These are phyloP conservation scores for Penicillium samsonianum DNA, from an alignment of 495 filamentous ascomycete species.

Conservation along the genomic window DNA sequence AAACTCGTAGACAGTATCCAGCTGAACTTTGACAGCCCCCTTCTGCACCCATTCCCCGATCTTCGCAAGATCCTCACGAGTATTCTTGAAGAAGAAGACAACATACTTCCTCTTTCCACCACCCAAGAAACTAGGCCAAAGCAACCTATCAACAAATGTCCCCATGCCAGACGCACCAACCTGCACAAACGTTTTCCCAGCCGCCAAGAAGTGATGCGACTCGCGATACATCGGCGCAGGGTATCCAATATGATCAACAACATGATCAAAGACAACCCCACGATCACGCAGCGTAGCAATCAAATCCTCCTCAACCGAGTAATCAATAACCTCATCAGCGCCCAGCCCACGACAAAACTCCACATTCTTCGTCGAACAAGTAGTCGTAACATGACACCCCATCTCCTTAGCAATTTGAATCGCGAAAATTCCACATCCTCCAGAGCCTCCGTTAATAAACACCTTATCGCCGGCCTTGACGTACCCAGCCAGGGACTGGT, in stretches of 20 bases:
- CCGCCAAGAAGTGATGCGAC: slow-evolving; percentile 55
- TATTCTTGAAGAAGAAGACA: slow-evolving; percentile 42
- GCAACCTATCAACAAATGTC: slow-evolving; percentile 28
- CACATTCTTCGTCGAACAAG: slow-evolving; percentile 59
- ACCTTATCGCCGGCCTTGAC: slow-evolving; percentile 54
- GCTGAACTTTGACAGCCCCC: slow-evolving; percentile 59
- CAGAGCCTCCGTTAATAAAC: slow-evolving; percentile 68
- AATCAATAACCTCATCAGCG: slow-evolving; percentile 68
- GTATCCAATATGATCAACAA: slow-evolving; percentile 61
- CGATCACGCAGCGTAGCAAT: slow-evolving; percentile 46
- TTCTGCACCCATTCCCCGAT: slow-evolving; percentile 60
- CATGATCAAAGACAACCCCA: slow-evolving; percentile 54
- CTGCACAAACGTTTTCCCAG: slow-evolving; percentile 55
- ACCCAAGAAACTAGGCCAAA: slow-evolving; percentile 59
- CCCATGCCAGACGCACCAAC: slow-evolving; percentile 44
- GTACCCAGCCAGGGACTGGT: slow-evolving; percentile 55
- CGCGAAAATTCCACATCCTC: slow-evolving; percentile 58
- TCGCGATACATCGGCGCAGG: slow-evolving; percentile 53
- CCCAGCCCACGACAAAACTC: slow-evolving; percentile 58
- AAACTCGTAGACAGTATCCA: slow-evolving; percentile 62
- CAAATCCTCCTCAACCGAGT: slow-evolving; percentile 51
- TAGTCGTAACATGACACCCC: slow-evolving; percentile 60
- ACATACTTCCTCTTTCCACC: slow-evolving; percentile 60
- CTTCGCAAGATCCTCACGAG: slow-evolving; percentile 49
- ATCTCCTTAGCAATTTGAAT: slow-evolving; percentile 66